These are phyloP conservation scores for Torulaspora pretoriensis DNA, from an alignment of 1,139 yeast species.

Conservation along the genomic window DNA sequence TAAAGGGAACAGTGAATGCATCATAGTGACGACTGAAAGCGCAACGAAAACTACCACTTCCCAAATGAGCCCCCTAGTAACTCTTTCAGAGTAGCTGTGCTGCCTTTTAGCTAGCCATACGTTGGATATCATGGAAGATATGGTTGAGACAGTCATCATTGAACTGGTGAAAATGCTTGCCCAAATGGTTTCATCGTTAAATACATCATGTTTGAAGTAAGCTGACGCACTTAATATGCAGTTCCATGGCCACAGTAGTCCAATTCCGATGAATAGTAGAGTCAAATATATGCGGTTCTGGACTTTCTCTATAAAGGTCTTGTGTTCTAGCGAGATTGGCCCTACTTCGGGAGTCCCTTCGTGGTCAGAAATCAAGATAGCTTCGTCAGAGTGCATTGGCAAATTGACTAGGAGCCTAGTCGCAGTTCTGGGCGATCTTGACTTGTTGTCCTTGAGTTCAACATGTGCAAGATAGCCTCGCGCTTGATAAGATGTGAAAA, in stretches of 20 bases:
- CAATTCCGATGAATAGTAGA: slow-evolving; percentile 66
- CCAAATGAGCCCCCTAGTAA: slow-evolving; percentile 54
- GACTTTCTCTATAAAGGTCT: slow-evolving; percentile 19
- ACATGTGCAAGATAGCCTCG: background rate
- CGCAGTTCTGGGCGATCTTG: background rate
- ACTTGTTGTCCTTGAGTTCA: background rate
- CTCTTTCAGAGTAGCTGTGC: slow-evolving; percentile 58
- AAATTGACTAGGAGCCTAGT: background rate
- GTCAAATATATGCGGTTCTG: slow-evolving; percentile 50
- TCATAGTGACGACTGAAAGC: slow-evolving; percentile 37
- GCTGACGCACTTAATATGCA: slow-evolving; percentile 82
- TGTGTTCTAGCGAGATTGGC: slow-evolving; percentile 5
- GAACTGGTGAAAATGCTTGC: slow-evolving; percentile 69
- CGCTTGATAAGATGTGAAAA: background rate
- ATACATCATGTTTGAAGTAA: slow-evolving; percentile 61
- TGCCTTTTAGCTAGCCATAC: slow-evolving; percentile 67
- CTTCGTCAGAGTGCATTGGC: slow-evolving; percentile 4
- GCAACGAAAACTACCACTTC: slow-evolving; percentile 53
- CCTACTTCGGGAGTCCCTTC: slow-evolving; percentile 1
- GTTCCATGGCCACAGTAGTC: slow-evolving; percentile 96
- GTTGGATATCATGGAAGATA: slow-evolving; percentile 61
- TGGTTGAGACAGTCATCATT: slow-evolving; percentile 84
- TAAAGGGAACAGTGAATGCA: slow-evolving; percentile 41
- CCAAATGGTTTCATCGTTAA: slow-evolving; percentile 50
- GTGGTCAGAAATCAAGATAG: background rate